Conservation (phyloP, 2,329 filamentous ascomycete genomes). For the Emergomyces africanus region DNA sequence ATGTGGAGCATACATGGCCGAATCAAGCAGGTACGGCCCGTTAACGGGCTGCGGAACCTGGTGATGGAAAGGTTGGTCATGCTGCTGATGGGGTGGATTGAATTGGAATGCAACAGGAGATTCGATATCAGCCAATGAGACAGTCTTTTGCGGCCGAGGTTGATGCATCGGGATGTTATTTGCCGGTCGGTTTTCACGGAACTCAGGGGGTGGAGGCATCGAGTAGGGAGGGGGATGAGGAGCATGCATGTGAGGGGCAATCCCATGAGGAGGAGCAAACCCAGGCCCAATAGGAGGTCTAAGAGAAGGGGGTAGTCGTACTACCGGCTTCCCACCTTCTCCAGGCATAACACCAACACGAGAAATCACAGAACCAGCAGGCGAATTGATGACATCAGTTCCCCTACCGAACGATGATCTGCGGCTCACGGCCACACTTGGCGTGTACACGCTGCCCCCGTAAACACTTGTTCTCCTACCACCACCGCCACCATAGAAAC, state of each 20-base stretch:
- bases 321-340: constrained; percentile 58
- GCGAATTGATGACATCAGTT: constrained; percentile 64
- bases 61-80: constrained; percentile 84
- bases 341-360: constrained; percentile 46
- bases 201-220: constrained; percentile 42
- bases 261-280: constrained; percentile 10
- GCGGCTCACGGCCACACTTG: constrained; percentile 77
- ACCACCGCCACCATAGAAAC: constrained; percentile 52
- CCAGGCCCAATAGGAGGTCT: constrained; percentile 17
- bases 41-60: constrained; percentile 71
- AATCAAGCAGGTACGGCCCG: constrained; percentile 40
- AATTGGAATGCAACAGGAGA: constrained; percentile 54
- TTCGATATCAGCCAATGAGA: constrained; percentile 88
- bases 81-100: constrained; percentile 49
- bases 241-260: not conserved
- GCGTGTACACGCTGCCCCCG: constrained; percentile 67
- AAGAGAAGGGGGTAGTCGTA: constrained; percentile 61
- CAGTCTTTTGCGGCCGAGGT: constrained; percentile 84
- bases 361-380: constrained; percentile 64
- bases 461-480: constrained; percentile 73
- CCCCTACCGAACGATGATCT: constrained; percentile 66
- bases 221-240: constrained; percentile 36
- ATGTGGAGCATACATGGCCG: constrained; percentile 44
- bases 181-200: constrained; percentile 47
- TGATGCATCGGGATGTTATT: constrained; percentile 69